These are phyloP conservation scores for Gossypium thurberi DNA, from an alignment of 345 rosid species.

Conservation along the genomic window DNA sequence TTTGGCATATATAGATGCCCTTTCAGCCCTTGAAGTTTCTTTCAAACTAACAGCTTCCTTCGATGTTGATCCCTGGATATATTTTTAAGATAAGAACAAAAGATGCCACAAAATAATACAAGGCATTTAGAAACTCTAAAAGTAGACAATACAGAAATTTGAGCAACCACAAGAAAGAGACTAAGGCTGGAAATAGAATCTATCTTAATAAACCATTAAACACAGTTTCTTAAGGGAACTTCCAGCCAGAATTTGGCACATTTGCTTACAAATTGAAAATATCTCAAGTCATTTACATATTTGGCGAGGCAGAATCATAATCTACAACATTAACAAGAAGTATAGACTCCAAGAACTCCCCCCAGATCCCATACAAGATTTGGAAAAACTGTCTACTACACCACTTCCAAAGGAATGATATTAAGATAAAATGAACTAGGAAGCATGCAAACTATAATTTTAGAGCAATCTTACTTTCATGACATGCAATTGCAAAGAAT, in stretches of 20 bases:
- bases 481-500: neutral
- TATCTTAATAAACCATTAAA: neutral
- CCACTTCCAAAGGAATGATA: neutral
- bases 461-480: neutral
- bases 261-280: neutral
- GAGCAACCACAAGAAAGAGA: neutral
- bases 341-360: neutral
- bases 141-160: neutral
- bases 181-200: neutral
- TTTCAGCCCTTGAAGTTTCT: constrained; percentile 72
- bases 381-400: neutral
- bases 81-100: neutral
- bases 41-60: constrained; percentile 60
- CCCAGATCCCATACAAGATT: neutral
- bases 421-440: neutral
- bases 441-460: neutral
- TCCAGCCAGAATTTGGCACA: neutral
- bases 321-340: neutral
- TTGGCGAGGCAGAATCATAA: neutral
- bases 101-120: constrained; percentile 5
- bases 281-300: neutral
- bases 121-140: constrained; percentile 3
- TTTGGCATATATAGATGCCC: constrained; percentile 53
- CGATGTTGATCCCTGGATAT: constrained; percentile 56
- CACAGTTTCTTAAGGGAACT: neutral